A percentile compares a stretch with the other conserved stretches of the same genome.
These are phyloP conservation scores for Saccharomycopsis crataegensis DNA, from an alignment of 1,139 yeast genomes.

Conservation along the genomic window DNA sequence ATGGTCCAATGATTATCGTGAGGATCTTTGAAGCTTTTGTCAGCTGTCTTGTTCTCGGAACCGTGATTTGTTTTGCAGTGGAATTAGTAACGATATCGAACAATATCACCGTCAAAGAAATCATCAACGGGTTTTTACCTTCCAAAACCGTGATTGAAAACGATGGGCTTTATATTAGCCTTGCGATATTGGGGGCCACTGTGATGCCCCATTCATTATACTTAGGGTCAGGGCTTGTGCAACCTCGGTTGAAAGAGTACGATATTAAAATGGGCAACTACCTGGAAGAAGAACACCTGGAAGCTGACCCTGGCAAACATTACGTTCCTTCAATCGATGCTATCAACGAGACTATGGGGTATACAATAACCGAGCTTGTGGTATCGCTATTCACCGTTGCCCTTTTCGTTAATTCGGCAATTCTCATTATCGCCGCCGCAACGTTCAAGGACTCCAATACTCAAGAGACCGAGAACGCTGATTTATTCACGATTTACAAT, in stretches of 20 bases:
- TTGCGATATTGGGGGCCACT: conserved; percentile 76
- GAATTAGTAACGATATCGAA: conserved; percentile 45
- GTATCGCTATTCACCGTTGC: conserved; percentile 65
- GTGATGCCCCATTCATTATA: conserved; percentile 80
- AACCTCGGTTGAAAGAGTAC: conserved; percentile 61
- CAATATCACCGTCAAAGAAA: conserved; percentile 31
- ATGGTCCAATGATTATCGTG: conserved; percentile 59
- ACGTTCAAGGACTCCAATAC: conserved; percentile 58
- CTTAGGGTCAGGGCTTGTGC: conserved; percentile 70
- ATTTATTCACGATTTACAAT: conserved; percentile 64
- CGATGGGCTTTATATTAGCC: conserved; percentile 56
- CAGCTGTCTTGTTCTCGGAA: conserved; percentile 50
- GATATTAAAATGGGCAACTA: conserved; percentile 45
- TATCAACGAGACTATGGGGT: conserved; percentile 55
- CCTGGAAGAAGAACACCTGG: conserved; percentile 25
- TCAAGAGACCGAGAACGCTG: conserved; percentile 50
- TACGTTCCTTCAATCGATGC: conserved; percentile 65
- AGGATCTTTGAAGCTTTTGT: conserved; percentile 63
- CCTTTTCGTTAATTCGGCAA: conserved; percentile 66
- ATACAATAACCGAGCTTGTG: conserved; percentile 58
- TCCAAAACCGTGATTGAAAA: conserved; percentile 44
- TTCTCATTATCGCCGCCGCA: conserved; percentile 67
- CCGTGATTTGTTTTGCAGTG: conserved; percentile 58
- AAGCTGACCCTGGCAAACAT: conserved; percentile 27
- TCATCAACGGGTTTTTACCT: conserved; percentile 56